Evolutionary conservation across 257 asterid species (phyloP), one percentile per base, ranked within the genome.

Genomic region (Penstemon newberryi): DNA sequence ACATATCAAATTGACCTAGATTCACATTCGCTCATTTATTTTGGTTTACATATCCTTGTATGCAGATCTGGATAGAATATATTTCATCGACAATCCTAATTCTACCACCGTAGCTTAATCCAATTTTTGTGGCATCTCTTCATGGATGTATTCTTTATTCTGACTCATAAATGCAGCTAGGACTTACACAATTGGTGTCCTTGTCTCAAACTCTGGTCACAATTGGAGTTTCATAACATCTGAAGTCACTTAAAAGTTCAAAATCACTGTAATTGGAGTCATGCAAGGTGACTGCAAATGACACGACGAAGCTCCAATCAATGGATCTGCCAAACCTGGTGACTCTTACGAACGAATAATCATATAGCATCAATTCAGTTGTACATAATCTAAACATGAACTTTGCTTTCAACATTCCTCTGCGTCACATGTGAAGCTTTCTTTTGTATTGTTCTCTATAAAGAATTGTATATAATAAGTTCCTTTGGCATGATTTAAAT

Each of bases 241-340:
- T 94, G 53, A 94, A 85, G 83, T 50, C 87, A 1, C 98, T 94
- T 8, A 89, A 86, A 70, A 86, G 82, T 57, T 64, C 91, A 82
- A 91, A 87, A 64, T 89, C 98, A 0, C 86, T 94, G 40, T 82
- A 91, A 7, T 64, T 94, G 77, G 98, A 94, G 72, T 86, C 96
- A 5, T 87, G 96, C 93, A 94, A 86, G 82, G 96, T 94, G 73
- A 83, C 90, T 13, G 93, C 96, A 4, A 70, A 63, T 9, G 96
- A 91, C 72, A 83, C 91, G 51, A 84, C 74, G 87, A 89, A 84
- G 78, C 92, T 94, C 12, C 96, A 87, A 60, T 61, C 83, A 0
- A 67, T 81, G 2, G 77, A 85, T 72, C 98, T 94, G 46, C 96
- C 96, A 6, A 81, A 86, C 65, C 90, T 94, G 77, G 95, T 89